phyloP scores from a whole-genome alignment of 2,329 filamentous ascomycete species.

The Aspergillus hiratsukae region DNA sequence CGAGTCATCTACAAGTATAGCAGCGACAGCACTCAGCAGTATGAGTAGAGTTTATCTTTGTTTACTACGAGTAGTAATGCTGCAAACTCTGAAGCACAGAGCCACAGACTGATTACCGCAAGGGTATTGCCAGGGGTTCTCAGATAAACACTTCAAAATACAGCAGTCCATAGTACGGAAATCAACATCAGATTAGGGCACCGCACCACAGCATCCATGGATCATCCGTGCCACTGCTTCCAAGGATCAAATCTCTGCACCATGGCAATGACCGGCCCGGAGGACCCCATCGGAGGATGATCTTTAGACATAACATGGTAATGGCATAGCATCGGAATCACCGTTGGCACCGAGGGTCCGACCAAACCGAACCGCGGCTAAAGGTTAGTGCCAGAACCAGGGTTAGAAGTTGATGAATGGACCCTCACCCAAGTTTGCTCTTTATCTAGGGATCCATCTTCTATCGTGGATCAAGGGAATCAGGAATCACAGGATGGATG shows the following conservation, averaged over 20 bases:
- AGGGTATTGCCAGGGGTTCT: not conserved
- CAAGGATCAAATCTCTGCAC: not conserved
- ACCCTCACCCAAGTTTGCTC: too few species aligned
- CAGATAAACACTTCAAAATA: too few species aligned
- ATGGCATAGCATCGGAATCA: not conserved
- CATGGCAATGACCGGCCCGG: too few species aligned
- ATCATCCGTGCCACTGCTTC: not conserved
- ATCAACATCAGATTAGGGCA: not conserved
- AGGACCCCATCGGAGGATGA: too few species aligned
- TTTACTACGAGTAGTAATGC: not conserved
- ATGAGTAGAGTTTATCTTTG: too few species aligned
- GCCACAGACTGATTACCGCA: not conserved
- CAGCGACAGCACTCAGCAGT: too few species aligned
- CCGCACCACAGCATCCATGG: not conserved
- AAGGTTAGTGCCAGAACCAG: not conserved
- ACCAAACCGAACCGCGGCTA: not conserved
- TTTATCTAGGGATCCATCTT: too few species aligned
- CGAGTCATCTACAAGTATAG: not conserved
- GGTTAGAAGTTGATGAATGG: conserved; percentile 8
- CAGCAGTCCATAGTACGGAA: not conserved
- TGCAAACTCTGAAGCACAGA: too few species aligned
- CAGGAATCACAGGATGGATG: not conserved
- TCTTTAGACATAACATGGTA: too few species aligned
- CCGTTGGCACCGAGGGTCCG: not conserved
- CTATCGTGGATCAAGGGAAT: too few species aligned